Conservation (phyloP, 352 stramenopile genomes). For the Globisporangium canariense region DNA sequence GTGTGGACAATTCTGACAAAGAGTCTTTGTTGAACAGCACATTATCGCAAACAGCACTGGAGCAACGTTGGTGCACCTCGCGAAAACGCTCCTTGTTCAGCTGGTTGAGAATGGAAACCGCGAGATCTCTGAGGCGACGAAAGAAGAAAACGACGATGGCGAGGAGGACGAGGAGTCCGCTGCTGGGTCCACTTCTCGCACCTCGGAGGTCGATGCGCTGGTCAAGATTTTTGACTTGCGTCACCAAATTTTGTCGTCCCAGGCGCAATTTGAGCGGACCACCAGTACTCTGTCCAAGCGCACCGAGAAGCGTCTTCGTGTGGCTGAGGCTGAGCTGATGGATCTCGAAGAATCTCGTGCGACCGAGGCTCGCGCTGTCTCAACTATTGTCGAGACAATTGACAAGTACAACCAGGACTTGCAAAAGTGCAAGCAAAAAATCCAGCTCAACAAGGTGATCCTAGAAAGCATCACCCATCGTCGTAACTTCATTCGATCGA, state of each 20-base stretch:
- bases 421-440: constrained; percentile 45
- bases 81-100: constrained; percentile 64
- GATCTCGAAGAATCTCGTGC: constrained; percentile 47
- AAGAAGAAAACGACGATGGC: constrained; percentile 25
- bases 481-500: constrained; percentile 59
- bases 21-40: constrained; percentile 16
- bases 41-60: constrained; percentile 73
- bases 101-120: constrained; percentile 56
- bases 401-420: constrained; percentile 55
- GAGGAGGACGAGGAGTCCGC: constrained; percentile 19
- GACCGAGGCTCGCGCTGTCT: constrained; percentile 38
- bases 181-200: constrained; percentile 12
- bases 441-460: constrained; percentile 53
- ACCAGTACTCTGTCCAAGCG: constrained; percentile 41
- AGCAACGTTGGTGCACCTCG: constrained; percentile 67
- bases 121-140: constrained; percentile 39
- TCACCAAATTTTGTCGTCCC: constrained; percentile 67
- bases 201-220: constrained; percentile 63
- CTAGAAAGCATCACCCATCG: constrained; percentile 63
- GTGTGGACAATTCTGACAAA: background rate
- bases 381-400: constrained; percentile 50
- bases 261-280: constrained; percentile 64
- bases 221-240: constrained; percentile 73
- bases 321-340: constrained; percentile 59
- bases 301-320: constrained; percentile 53